Percentiles rank a stretch among this genome's conserved stretches.
Evolutionary conservation across 495 filamentous ascomycete species (phyloP).

Genomic region (Physcia stellaris): DNA sequence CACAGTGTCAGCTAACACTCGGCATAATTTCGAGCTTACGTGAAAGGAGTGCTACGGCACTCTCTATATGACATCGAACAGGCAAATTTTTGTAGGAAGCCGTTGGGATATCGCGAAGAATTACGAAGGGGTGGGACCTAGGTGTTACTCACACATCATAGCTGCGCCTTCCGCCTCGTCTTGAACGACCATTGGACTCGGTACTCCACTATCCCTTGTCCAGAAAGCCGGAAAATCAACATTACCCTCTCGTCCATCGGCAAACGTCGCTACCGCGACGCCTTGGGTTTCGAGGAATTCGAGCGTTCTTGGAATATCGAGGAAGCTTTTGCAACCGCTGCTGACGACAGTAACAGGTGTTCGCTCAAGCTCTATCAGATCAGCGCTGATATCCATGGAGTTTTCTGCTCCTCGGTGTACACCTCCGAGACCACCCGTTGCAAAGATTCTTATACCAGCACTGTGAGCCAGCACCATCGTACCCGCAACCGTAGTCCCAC

Average conservation of each 20-base stretch:
- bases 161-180: slow-evolving; percentile 72
- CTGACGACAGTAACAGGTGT: slow-evolving; percentile 81
- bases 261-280: slow-evolving; percentile 74
- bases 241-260: slow-evolving; percentile 51
- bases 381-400: slow-evolving; percentile 77
- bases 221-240: slow-evolving; percentile 87
- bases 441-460: slow-evolving; percentile 87
- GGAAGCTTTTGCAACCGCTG: slow-evolving; percentile 88
- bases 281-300: slow-evolving; percentile 95
- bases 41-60: too few species aligned
- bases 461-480: slow-evolving; percentile 83
- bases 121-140: neutral
- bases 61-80: too few species aligned
- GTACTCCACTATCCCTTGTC: slow-evolving; percentile 67
- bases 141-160: slow-evolving; percentile 51
- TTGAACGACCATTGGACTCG: slow-evolving; percentile 59
- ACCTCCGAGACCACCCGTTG: slow-evolving; percentile 65
- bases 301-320: slow-evolving; percentile 80
- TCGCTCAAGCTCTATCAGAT: slow-evolving; percentile 86
- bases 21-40: too few species aligned
- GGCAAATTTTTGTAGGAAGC: too few species aligned
- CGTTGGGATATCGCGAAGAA: too few species aligned
- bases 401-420: slow-evolving; percentile 83
- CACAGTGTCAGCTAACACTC: too few species aligned
- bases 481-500: slow-evolving; percentile 83